Evolutionary conservation across 2,329 filamentous ascomycete species (phyloP), one percentile per base, ranked within the genome.

Genomic region (Aureobasidium sp.): DNA sequence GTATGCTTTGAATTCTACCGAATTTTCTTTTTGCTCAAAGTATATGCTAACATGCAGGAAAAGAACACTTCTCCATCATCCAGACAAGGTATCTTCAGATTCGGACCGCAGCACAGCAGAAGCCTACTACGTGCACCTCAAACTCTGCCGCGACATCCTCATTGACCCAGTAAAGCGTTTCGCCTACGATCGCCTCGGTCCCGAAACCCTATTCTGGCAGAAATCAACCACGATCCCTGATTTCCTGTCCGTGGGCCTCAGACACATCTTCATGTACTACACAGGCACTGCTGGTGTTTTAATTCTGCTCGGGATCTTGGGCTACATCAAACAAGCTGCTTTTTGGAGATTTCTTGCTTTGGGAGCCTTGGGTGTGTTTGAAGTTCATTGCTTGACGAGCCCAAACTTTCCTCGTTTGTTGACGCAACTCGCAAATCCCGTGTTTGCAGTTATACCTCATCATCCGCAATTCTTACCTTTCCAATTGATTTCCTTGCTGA

Each of bases 111-210:
- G 75, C 46, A 69, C 65, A 3, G 69, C 74, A 15, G 79, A 82
- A 61, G 68, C 71, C 69, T 82, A 87, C 75, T 97, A 96, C 75
- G 85, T 97, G 51, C 86, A 89, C 69, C 82, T 97, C 69, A 93
- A 92, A 78, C 79, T 86, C 50, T 91, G 91, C 6, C 85, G 90
- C 70, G 94, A 97, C 69, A 90, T 87, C 0, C 83, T 97, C 17
- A 77, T 85, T n/a, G 86, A 94, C 70, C 84, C 89, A 2, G 86
- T 85, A 0, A 86, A 84, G 70, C 83, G 91, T 62, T 96, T 94
- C 72, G 91, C 90, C 8, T 97, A 97, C 76, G 91, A 96, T 72
- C 86, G 91, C 52, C 91, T 96, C 72, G 92, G 92, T 0, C 87
- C 90, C 0, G 84, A 85, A 32, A 81, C 92, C 23, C 74, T 87